Conservation (phyloP, 2,329 filamentous ascomycete genomes). For the Aspergillus costaricaensis region DNA sequence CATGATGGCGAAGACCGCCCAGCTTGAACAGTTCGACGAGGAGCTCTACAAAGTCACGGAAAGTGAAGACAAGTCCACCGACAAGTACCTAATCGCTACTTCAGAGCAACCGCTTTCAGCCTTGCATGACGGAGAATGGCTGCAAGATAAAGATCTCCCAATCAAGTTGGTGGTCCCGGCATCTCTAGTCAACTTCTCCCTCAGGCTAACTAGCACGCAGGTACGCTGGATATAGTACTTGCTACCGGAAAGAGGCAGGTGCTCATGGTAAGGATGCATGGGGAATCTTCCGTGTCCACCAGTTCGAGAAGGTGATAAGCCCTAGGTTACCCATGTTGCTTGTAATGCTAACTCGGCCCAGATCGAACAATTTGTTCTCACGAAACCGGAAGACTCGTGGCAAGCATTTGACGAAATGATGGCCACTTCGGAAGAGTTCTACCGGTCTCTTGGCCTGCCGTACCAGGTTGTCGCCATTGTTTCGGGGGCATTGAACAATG, state of each 20-base stretch:
- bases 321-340: neutral
- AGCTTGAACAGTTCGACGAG: constrained; percentile 96
- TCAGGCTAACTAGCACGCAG: constrained; percentile 31
- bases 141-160: constrained; percentile 78
- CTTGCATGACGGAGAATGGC: constrained; percentile 91
- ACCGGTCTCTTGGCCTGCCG: constrained; percentile 82
- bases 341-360: constrained; percentile 22
- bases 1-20: constrained; percentile 96
- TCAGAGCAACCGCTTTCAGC: constrained; percentile 95
- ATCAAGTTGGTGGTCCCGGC: constrained; percentile 64
- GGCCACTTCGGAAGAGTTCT: constrained; percentile 86
- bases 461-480: constrained; percentile 94
- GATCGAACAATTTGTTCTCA: constrained; percentile 78
- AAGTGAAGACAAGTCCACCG: constrained; percentile 79
- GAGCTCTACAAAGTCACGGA: constrained; percentile 94
- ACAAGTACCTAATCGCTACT: constrained; percentile 82
- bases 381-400: constrained; percentile 89
- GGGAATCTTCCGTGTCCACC: constrained; percentile 97
- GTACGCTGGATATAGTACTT: constrained; percentile 88
- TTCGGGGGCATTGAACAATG: constrained; percentile 91
- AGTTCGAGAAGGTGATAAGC: constrained; percentile 79
- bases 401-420: constrained; percentile 95
- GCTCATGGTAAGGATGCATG: constrained; percentile 90
- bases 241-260: constrained; percentile 93
- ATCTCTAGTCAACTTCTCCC: neutral